Base-by-base conservation (phyloP, 306 rosid genomes). In the Datisca glomerata region DNA sequence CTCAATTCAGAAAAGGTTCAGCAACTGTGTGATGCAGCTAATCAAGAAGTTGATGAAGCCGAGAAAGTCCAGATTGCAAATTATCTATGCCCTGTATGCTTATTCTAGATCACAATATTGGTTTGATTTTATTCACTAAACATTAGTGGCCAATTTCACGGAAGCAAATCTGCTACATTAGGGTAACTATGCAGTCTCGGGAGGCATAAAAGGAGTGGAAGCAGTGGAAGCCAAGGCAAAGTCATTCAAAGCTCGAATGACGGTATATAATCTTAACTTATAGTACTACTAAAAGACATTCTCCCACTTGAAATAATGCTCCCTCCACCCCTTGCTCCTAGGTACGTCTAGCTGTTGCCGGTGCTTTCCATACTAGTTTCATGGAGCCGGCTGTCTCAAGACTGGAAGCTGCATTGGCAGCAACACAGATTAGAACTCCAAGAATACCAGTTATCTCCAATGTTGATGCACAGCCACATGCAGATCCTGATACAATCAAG, bases 191-290 rank as follows among this genome's bases (percentile, higher is more conserved):
- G 98, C 86, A 23, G 95, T 91, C 3, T 91, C 98, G 29, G 98
- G 98, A 34, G 98, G 98, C 47, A n/a, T 84, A 62, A 80, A 75
- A 66, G 98, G 98, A 66, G 57, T 91, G 21, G 96, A 91, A 75
- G 78, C 34, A 19, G 65, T 91, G 21, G 98, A 91, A 67, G 71
- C 96, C 57, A 91, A 80, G 72, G 98, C 98, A 36, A 91, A 91
- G 61, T 91, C 96, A 40, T 91, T 91, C 79, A 84, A 91, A 76
- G 98, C 98, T 64, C 81, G 98, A 55, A 91, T 84, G 98, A 84
- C 93, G 53, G 98, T 91, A 78, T 21, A 0, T 24, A n/a, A 45
- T 58, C 49, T 25, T 1, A 3, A 37, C 29, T 16, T 46, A 32
- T 40, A 8, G 45, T n/a, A n/a, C n/a, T n/a, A n/a, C n/a, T n/a